These are phyloP conservation scores for Vanrija sp. DNA, from an alignment of 1,284 basidiomycete genomes.

Conservation along the genomic window DNA sequence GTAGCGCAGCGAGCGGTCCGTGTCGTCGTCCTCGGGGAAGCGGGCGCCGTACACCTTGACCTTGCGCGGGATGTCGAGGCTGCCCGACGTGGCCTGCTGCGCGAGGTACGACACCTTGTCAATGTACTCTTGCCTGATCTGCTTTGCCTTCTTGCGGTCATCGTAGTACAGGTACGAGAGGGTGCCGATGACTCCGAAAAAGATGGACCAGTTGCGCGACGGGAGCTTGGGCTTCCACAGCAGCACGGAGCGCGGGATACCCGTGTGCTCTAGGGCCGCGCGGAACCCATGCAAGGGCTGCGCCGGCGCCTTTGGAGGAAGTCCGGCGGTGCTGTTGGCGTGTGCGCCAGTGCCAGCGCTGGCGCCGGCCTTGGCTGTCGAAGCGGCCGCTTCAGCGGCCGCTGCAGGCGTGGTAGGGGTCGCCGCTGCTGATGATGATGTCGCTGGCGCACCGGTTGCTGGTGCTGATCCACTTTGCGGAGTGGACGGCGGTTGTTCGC, in stretches of 20 bases:
- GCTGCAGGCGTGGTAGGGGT: no score
- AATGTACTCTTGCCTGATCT: conserved; percentile 72
- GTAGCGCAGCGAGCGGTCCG: conserved; percentile 74
- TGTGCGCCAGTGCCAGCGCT: no score
- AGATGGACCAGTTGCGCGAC: conserved; percentile 84
- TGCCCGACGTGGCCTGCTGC: conserved; percentile 60
- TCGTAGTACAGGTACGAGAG: conserved; percentile 73
- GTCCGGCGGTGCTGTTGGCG: no score
- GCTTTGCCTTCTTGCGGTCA: conserved; percentile 73
- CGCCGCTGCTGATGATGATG: no score
- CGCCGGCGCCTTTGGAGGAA: conserved; percentile 5
- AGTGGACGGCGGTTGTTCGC: no score
- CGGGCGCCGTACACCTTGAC: conserved; percentile 82
- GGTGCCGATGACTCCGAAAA: conserved; percentile 69
- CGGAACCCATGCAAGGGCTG: conserved; percentile 34
- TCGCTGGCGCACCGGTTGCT: no score
- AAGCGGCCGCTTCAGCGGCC: no score
- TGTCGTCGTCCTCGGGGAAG: conserved; percentile 93
- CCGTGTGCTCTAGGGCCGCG: conserved; percentile 51
- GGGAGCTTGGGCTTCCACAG: conserved; percentile 59
- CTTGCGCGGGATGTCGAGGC: conserved; percentile 69
- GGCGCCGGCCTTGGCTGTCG: no score
- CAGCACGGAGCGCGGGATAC: conserved; percentile 51
- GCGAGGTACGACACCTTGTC: conserved; percentile 73
- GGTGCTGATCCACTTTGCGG: no score